Base-by-base conservation (phyloP, 2,329 filamentous ascomycete species). In the Aspergillus terreus region DNA sequence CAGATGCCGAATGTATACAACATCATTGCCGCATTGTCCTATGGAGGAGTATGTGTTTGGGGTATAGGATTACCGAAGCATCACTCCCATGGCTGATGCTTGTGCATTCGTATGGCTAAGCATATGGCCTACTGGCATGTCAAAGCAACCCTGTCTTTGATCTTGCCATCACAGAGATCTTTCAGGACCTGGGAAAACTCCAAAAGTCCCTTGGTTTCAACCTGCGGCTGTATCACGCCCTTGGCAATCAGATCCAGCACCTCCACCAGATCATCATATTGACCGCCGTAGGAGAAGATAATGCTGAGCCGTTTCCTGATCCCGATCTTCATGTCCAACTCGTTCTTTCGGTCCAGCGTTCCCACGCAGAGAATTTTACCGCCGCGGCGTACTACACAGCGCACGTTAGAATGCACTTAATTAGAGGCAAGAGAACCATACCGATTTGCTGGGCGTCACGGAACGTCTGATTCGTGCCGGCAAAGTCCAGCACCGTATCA, bases 261-360 rank as follows among this genome's bases (percentile, higher is more conserved):
- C 23, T 55, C 56, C 35, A 50, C 48, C 2, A 78, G 55, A 48
- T 76, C 73, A 10, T 53, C 50, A 1, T 72, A 60, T 49, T 72
- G 74, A 0, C 75, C 74, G 4, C 72, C 73, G 40, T 77, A 78
- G 7, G 70, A 71, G 25, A 76, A 76, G 3, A 75, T 71, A 30
- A 68, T 73, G 11, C 62, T 69, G 2, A 76, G 56, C 27, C 74
- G 57, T 57, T 76, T 76, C 15, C 74, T 60, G 6, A 73, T 74
- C 0, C 72, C 72, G 9, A 70, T 71, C 50, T 76, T 75, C 73
- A 76, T 76, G 36, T 75, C 64, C 9, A 76, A 50, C 0, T 67
- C 70, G 44, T 76, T 76, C 33, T 71, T 66, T 0, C 63, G 58
- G 44, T 74, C 63, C 0, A 74, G 58, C 4, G 69, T 75, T 1